phyloP scores from a whole-genome alignment of 371 early-diverging fungal species.

The Rhizopus delemar region DNA sequence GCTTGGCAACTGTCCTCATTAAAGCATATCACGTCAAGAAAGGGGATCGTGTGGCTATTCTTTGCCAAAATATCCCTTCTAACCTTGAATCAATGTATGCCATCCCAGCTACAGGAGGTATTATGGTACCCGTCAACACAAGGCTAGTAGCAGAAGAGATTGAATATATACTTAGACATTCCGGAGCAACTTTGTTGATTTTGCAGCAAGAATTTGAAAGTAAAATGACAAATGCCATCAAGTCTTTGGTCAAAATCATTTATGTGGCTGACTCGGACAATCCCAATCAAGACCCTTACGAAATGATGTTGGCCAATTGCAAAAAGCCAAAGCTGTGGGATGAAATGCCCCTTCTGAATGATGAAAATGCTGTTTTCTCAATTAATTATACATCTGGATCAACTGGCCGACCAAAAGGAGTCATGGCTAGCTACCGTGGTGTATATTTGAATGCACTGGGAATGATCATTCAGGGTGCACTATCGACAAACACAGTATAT shows the following conservation, averaged over 20 bases:
- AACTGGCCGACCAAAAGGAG: slow-evolving; percentile 67
- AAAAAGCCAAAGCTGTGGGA: slow-evolving; percentile 36
- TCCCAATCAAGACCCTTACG: slow-evolving; percentile 49
- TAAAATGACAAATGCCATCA: neutral
- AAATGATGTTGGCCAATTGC: slow-evolving; percentile 39
- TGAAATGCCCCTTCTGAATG: slow-evolving; percentile 47
- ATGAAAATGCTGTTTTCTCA: slow-evolving; percentile 58
- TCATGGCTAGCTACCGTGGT: slow-evolving; percentile 44
- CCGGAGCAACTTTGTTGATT: slow-evolving; percentile 56
- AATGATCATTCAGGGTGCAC: slow-evolving; percentile 50
- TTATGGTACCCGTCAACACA: slow-evolving; percentile 68
- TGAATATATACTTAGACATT: slow-evolving; percentile 60
- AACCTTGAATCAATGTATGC: slow-evolving; percentile 66
- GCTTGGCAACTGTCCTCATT: slow-evolving; percentile 47
- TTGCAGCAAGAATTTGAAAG: slow-evolving; percentile 54
- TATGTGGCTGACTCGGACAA: slow-evolving; percentile 24
- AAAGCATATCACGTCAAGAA: slow-evolving; percentile 21
- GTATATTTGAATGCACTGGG: slow-evolving; percentile 58
- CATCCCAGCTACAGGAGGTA: slow-evolving; percentile 61
- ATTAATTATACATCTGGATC: slow-evolving; percentile 70
- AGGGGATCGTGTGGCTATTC: slow-evolving; percentile 57
- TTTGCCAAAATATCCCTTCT: slow-evolving; percentile 64
- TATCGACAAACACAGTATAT: slow-evolving; percentile 52
- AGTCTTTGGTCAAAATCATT: slow-evolving; percentile 17
- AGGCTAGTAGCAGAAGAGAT: slow-evolving; percentile 62